These are phyloP conservation scores for Alternaria triticina DNA, from an alignment of 2,329 filamentous ascomycete genomes.

Conservation along the genomic window DNA sequence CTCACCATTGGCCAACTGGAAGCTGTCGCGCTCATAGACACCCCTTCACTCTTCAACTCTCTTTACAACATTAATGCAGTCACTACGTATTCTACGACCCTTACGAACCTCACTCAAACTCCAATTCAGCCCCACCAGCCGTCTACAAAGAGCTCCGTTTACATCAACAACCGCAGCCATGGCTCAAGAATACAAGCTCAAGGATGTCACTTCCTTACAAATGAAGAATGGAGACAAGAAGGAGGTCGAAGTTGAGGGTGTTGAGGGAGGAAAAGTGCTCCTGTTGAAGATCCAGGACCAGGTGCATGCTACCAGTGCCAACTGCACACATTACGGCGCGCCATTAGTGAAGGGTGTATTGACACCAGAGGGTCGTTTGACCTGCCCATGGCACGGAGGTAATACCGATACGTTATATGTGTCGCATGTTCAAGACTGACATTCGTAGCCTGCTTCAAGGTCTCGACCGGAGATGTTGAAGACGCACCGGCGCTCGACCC, in stretches of 20 bases:
- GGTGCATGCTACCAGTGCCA: slow-evolving; percentile 79
- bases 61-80: slow-evolving; percentile 31
- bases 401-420: not conserved
- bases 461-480: slow-evolving; percentile 88
- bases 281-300: slow-evolving; percentile 79
- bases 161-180: slow-evolving; percentile 44
- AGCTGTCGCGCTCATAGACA: slow-evolving; percentile 8
- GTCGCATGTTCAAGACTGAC: slow-evolving; percentile 8
- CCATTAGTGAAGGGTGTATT: slow-evolving; percentile 87
- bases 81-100: slow-evolving; percentile 31
- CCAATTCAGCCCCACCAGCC: slow-evolving; percentile 20
- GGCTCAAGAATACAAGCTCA: slow-evolving; percentile 66
- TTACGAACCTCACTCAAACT: slow-evolving; percentile 28
- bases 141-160: slow-evolving; percentile 29
- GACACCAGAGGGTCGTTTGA: slow-evolving; percentile 79
- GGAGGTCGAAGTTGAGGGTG: slow-evolving; percentile 88
- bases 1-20: slow-evolving; percentile 15
- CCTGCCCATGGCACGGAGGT: slow-evolving; percentile 98
- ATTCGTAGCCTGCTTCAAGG: slow-evolving; percentile 83
- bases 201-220: slow-evolving; percentile 75
- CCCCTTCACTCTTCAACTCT: not conserved
- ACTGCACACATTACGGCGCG: slow-evolving; percentile 91
- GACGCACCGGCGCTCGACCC: slow-evolving; percentile 90
- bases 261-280: slow-evolving; percentile 85
- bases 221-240: slow-evolving; percentile 82